Evolutionary conservation across 1,139 yeast genomes (phyloP).

Genomic region (Taphrina confusa): DNA sequence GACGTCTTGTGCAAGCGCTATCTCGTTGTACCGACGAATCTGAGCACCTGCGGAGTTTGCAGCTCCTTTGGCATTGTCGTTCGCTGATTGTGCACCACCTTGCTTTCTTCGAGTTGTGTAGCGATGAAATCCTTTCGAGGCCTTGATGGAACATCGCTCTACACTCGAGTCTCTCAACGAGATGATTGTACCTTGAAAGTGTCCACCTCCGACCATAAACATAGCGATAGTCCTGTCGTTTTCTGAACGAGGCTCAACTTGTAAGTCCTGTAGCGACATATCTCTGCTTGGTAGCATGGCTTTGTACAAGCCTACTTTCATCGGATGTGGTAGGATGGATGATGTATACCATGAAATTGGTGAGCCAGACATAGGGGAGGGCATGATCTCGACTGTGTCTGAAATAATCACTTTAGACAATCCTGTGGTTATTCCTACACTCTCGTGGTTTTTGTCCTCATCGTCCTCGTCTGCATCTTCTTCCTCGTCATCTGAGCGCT

Average conservation of each 20-base stretch:
- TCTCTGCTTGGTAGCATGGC: conserved; percentile 16
- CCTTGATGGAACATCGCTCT: conserved; percentile 47
- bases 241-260: not conserved
- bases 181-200: conserved; percentile 92
- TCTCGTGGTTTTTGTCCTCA: not conserved
- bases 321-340: not conserved
- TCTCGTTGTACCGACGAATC: conserved; percentile 85
- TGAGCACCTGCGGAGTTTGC: conserved; percentile 96
- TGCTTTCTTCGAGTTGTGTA: conserved; percentile 96
- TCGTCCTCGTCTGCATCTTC: conserved; percentile 5
- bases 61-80: conserved; percentile 87
- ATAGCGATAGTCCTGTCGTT: conserved; percentile 52
- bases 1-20: conserved; percentile 74
- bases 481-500: too few relatives aligned
- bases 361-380: conserved; percentile 2
- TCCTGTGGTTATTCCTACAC: not conserved
- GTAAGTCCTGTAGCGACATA: conserved; percentile 9
- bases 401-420: not conserved
- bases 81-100: conserved; percentile 95
- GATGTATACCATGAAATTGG: conserved; percentile 29
- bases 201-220: conserved; percentile 97
- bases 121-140: conserved; percentile 85
- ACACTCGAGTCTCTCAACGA: conserved; percentile 45
- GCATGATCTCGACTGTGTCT: not conserved
- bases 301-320: conserved; percentile 14